Percentiles rank a stretch among this genome's conserved stretches.
phyloP scores from a whole-genome alignment of 208 protist species.

The Jaenimonas drosophilae region DNA sequence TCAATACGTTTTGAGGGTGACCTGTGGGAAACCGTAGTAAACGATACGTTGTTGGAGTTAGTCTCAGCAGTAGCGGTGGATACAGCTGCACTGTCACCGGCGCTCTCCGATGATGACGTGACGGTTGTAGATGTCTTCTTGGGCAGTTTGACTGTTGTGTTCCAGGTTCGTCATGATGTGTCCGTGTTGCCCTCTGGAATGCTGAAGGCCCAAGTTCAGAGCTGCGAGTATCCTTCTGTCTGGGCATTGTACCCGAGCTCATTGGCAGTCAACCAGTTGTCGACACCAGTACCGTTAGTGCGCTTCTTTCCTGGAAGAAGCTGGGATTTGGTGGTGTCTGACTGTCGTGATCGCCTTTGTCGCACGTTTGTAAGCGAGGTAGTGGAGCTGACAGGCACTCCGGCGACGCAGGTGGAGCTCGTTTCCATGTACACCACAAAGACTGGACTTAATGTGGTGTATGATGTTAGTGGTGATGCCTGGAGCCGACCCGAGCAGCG shows the following conservation, averaged over 20 bases:
- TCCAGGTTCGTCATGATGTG: neutral
- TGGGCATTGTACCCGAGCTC: conserved; percentile 16
- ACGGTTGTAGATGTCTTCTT: conserved; percentile 12
- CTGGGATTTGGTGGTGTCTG: conserved; percentile 10
- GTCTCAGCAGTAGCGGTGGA: conserved; percentile 20
- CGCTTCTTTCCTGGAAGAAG: conserved; percentile 11
- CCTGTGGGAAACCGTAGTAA: conserved; percentile 13
- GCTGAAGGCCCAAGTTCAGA: neutral
- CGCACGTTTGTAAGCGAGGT: conserved; percentile 20
- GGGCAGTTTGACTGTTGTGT: conserved; percentile 2
- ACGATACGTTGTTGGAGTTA: conserved; percentile 10
- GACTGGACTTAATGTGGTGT: conserved; percentile 24
- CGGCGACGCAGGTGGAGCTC: conserved; percentile 8
- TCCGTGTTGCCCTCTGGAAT: neutral
- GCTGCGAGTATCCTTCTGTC: conserved; percentile 5
- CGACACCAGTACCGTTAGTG: no score
- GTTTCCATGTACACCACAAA: conserved; percentile 14
- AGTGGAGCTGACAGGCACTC: conserved; percentile 7
- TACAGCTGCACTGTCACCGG: conserved; percentile 16
- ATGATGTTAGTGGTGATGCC: no score
- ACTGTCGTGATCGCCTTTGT: conserved; percentile 8
- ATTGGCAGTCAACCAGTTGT: no score
- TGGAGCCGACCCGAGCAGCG: neutral
- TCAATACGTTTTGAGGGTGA: conserved; percentile 15
- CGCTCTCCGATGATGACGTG: conserved; percentile 24